Conservation (phyloP, 2,329 filamentous ascomycete species). For the Calonectria honghensis region DNA sequence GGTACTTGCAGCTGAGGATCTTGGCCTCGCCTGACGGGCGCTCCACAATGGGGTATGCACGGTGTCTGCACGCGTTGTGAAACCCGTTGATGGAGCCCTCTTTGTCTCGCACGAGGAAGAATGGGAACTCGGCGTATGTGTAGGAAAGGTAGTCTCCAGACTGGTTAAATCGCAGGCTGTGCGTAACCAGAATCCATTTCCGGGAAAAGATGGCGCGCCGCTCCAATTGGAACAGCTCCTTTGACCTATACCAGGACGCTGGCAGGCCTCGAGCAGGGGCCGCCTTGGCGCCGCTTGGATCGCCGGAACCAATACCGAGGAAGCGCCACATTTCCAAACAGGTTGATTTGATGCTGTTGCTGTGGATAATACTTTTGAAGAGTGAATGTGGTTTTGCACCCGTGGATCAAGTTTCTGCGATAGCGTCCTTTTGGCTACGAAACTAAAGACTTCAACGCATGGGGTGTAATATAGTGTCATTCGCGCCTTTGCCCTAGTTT, state of each 20-base stretch:
- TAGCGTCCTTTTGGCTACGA: constrained; percentile 12
- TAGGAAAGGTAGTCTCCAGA: constrained; percentile 75
- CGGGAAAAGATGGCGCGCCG: constrained; percentile 73
- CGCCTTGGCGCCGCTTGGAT: constrained; percentile 32
- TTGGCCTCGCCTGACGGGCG: constrained; percentile 68
- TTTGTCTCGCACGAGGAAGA: constrained; percentile 70
- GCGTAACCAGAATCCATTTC: constrained; percentile 72
- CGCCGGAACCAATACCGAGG: constrained; percentile 40
- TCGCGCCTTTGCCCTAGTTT: constrained; percentile 13
- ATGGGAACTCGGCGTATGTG: constrained; percentile 71
- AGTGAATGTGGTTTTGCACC: constrained; percentile 6
- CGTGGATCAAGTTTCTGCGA: neutral
- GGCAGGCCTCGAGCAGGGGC: constrained; percentile 62
- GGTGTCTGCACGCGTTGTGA: constrained; percentile 77
- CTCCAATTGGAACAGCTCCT: constrained; percentile 72
- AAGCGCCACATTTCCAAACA: constrained; percentile 40
- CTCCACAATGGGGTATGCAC: constrained; percentile 74
- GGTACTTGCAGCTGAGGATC: constrained; percentile 76
- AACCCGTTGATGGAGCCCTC: constrained; percentile 73
- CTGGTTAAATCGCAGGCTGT: constrained; percentile 69
- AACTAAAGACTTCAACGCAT: constrained; percentile 16
- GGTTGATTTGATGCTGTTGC: neutral
- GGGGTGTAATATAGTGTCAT: constrained; percentile 31
- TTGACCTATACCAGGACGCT: constrained; percentile 69
- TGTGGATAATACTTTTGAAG: neutral